Evolutionary conservation across 805 yeast species (phyloP).

Genomic region (Yamadazyma nakazawae): DNA sequence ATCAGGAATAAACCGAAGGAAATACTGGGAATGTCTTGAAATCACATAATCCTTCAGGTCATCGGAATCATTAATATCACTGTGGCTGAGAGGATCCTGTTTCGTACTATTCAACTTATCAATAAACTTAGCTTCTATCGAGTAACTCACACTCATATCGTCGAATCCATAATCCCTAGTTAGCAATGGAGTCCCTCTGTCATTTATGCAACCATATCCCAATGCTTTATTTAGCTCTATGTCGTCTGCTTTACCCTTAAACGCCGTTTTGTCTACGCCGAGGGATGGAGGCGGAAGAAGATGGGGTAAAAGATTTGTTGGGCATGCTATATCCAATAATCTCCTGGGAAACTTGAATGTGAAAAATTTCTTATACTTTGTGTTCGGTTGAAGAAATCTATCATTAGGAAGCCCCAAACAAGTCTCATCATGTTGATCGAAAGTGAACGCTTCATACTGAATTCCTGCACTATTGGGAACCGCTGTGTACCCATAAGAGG

Average conservation of each 20-base stretch:
- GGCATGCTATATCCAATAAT: slow-evolving; percentile 51
- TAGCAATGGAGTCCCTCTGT: slow-evolving; percentile 51
- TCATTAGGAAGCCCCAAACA: slow-evolving; percentile 48
- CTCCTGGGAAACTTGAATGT: slow-evolving; percentile 56
- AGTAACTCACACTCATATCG: slow-evolving; percentile 46
- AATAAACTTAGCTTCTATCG: slow-evolving; percentile 53
- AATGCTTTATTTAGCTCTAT: slow-evolving; percentile 37
- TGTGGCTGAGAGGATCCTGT: slow-evolving; percentile 25
- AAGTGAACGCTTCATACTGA: slow-evolving; percentile 41
- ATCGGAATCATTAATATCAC: slow-evolving; percentile 37
- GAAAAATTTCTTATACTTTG: slow-evolving; percentile 55
- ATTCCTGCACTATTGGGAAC: slow-evolving; percentile 52
- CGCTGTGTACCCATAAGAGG: slow-evolving; percentile 48
- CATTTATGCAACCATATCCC: slow-evolving; percentile 54
- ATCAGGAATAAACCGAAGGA: slow-evolving; percentile 39
- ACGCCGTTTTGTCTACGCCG: slow-evolving; percentile 39
- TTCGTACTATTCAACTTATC: slow-evolving; percentile 39
- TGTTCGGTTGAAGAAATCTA: slow-evolving; percentile 46
- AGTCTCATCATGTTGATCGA: slow-evolving; percentile 46
- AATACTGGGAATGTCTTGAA: slow-evolving; percentile 34
- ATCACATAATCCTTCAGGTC: slow-evolving; percentile 33
- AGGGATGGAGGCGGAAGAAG: slow-evolving; percentile 42
- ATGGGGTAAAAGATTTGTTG: slow-evolving; percentile 39
- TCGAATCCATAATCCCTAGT: slow-evolving; percentile 46
- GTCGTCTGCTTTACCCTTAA: slow-evolving; percentile 30